Evolutionary conservation across 2,329 filamentous ascomycete species (phyloP).

Genomic region (Aphanocladium album): DNA sequence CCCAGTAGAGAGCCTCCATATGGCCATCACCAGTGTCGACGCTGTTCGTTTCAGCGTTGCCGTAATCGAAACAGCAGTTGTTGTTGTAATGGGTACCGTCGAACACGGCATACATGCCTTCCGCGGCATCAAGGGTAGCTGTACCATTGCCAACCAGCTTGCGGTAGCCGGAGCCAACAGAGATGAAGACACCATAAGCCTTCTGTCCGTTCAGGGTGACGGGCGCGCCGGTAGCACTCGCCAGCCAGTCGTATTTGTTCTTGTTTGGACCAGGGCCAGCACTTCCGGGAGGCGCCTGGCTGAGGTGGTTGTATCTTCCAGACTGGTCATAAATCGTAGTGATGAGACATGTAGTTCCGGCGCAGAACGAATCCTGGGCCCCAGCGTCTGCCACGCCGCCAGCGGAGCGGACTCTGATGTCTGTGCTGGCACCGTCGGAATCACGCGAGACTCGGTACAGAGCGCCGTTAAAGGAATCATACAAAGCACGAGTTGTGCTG

Average conservation of each 20-base stretch:
- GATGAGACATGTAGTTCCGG: conserved; percentile 57
- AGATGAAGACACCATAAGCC: conserved; percentile 59
- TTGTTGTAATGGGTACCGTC: conserved; percentile 57
- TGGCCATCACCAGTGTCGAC: conserved; percentile 55
- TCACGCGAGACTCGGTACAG: conserved; percentile 56
- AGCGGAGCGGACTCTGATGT: conserved; percentile 46
- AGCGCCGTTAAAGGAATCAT: conserved; percentile 44
- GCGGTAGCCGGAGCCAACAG: conserved; percentile 58
- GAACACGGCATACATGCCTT: conserved; percentile 57
- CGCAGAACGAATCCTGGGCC: conserved; percentile 57
- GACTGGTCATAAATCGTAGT: conserved; percentile 64
- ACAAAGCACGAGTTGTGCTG: conserved; percentile 58
- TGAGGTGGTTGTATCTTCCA: conserved; percentile 56
- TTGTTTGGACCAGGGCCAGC: conserved; percentile 51
- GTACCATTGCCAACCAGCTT: conserved; percentile 50
- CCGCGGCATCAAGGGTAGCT: conserved; percentile 48
- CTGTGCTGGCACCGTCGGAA: conserved; percentile 40
- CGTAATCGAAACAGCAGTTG: conserved; percentile 54
- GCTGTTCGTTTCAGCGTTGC: conserved; percentile 50
- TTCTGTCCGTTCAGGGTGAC: conserved; percentile 57
- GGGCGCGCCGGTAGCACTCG: conserved; percentile 54
- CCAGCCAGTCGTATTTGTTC: conserved; percentile 55
- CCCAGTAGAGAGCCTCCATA: conserved; percentile 67
- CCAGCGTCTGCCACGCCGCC: conserved; percentile 59
- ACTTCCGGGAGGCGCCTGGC: conserved; percentile 52